These are phyloP conservation scores for Lodderomyces theae DNA, from an alignment of 1,139 yeast genomes.

Conservation along the genomic window DNA sequence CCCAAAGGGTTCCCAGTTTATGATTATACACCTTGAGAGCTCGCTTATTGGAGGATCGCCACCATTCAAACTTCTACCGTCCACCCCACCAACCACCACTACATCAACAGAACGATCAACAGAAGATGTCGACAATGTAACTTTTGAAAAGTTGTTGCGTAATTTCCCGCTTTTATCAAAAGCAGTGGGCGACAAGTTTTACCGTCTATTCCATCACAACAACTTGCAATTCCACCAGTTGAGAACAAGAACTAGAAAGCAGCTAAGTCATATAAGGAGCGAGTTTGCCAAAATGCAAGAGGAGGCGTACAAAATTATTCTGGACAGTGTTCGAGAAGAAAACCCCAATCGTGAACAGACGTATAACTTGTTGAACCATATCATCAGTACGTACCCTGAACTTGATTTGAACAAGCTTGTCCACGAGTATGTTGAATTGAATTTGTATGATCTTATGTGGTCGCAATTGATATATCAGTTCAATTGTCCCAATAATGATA, in stretches of 20 bases:
- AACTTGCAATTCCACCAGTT: constrained; percentile 34
- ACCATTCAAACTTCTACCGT: constrained; percentile 4
- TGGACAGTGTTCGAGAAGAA: constrained; percentile 39
- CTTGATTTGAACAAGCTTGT: constrained; percentile 55
- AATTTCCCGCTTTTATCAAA: constrained; percentile 47
- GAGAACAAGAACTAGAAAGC: constrained; percentile 30
- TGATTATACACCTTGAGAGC: constrained; percentile 51
- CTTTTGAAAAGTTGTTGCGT: constrained; percentile 46
- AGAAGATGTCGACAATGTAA: constrained; percentile 16
- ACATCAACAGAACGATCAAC: too few species aligned
- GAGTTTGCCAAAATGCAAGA: constrained; percentile 38
- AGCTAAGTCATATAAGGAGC: constrained; percentile 24
- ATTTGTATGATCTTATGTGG: constrained; percentile 67
- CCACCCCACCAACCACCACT: not conserved
- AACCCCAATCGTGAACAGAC: constrained; percentile 38
- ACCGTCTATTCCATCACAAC: constrained; percentile 43
- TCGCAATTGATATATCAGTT: constrained; percentile 42
- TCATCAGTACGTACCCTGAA: constrained; percentile 37
- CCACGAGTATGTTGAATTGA: constrained; percentile 68
- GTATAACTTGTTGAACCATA: constrained; percentile 30
- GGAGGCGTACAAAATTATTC: constrained; percentile 39
- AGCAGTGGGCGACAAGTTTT: constrained; percentile 47
- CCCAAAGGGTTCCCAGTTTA: constrained; percentile 48
- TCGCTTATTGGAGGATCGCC: constrained; percentile 42
- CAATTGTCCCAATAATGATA: constrained; percentile 31